These are phyloP conservation scores for Aspergillus sclerotioniger DNA, from an alignment of 495 filamentous ascomycete genomes.

Conservation along the genomic window DNA sequence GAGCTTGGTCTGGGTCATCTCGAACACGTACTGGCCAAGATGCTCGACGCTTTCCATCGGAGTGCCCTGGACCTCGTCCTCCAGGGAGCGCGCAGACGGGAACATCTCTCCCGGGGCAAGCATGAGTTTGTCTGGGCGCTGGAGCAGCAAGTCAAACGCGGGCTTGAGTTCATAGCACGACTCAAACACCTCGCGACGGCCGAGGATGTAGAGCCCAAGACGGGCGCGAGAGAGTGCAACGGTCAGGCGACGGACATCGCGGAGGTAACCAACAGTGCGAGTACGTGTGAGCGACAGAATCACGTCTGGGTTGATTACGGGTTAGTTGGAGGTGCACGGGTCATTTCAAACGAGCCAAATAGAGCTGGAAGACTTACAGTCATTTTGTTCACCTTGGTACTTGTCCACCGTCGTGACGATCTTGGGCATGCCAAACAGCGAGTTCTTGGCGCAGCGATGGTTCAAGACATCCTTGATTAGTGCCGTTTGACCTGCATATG, in stretches of 20 bases:
- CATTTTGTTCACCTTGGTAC: constrained; percentile 99
- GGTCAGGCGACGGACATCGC: constrained; percentile 89
- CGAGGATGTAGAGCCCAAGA: constrained; percentile 89
- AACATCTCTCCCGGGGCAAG: constrained; percentile 85
- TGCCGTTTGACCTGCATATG: constrained; percentile 92
- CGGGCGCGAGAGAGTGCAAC: constrained; percentile 95
- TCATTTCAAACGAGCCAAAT: background rate
- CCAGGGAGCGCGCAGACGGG: constrained; percentile 61
- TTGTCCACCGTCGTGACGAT: constrained; percentile 95
- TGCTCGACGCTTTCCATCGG: constrained; percentile 92
- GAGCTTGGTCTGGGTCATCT: constrained; percentile 89
- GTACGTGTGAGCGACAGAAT: constrained; percentile 91
- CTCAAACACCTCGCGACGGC: constrained; percentile 86
- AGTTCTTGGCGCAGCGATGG: constrained; percentile 80
- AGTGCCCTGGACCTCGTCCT: constrained; percentile 55
- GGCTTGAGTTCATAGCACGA: constrained; percentile 82
- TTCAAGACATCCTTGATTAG: constrained; percentile 84
- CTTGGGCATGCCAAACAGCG: constrained; percentile 86
- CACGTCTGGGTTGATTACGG: constrained; percentile 58
- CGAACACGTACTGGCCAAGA: constrained; percentile 92
- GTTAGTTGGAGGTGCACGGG: constrained; percentile 19
- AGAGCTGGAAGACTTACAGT: constrained; percentile 63
- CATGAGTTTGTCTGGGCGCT: constrained; percentile 71
- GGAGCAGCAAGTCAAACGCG: constrained; percentile 73
- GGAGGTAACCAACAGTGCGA: constrained; percentile 85